These are phyloP conservation scores for Alternaria postmessia DNA, from an alignment of 2,329 filamentous ascomycete species.

Conservation along the genomic window DNA sequence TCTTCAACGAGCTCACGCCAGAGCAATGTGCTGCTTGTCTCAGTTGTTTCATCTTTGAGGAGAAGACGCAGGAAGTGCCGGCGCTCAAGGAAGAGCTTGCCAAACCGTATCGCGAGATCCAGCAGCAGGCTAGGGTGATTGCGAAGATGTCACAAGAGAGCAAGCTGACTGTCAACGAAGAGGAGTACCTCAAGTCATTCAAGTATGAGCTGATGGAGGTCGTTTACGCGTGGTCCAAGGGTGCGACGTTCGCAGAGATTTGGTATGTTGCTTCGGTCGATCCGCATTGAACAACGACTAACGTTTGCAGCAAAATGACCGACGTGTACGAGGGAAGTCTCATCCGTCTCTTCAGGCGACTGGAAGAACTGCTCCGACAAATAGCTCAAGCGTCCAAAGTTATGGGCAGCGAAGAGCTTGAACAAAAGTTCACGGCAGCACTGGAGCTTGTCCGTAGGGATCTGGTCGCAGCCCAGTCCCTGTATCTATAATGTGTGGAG, in stretches of 20 bases:
- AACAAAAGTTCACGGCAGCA: constrained; percentile 88
- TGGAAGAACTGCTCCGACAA: constrained; percentile 93
- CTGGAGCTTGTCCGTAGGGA: constrained; percentile 88
- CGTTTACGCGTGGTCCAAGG: constrained; percentile 89
- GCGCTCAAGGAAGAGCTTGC: constrained; percentile 80
- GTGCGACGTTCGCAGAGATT: constrained; percentile 88
- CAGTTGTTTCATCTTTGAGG: constrained; percentile 96
- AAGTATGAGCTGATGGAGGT: constrained; percentile 98
- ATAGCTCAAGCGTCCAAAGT: constrained; percentile 96
- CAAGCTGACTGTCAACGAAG: constrained; percentile 92
- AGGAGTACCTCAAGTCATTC: constrained; percentile 88
- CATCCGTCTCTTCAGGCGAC: constrained; percentile 92
- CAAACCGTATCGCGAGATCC: constrained; percentile 86
- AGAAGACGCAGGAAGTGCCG: constrained; percentile 82
- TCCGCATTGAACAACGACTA: constrained; percentile 7
- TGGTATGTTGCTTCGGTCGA: constrained; percentile 70
- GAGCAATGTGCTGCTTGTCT: constrained; percentile 87
- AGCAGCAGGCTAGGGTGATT: constrained; percentile 84
- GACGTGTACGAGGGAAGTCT: constrained; percentile 96
- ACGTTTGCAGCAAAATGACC: constrained; percentile 86
- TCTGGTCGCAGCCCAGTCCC: constrained; percentile 91
- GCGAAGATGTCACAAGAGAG: constrained; percentile 95
- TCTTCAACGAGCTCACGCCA: constrained; percentile 94
- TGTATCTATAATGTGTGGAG: constrained; percentile 70
- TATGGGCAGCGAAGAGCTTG: constrained; percentile 95